These are phyloP conservation scores for Cocos nucifera DNA, from an alignment of 176 grass and related monocot species.

Conservation along the genomic window DNA sequence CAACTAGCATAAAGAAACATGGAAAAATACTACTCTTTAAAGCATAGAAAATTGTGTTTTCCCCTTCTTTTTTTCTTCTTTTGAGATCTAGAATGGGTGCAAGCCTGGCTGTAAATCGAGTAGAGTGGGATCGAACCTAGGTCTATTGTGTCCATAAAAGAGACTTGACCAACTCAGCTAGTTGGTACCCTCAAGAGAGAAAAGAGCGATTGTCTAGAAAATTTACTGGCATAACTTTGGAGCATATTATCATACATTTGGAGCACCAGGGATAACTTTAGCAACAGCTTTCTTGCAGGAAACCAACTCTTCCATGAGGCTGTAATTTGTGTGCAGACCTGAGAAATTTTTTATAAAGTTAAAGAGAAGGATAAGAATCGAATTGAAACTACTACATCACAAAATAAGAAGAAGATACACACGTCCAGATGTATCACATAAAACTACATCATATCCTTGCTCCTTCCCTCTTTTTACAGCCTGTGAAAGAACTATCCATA, in stretches of 20 bases:
- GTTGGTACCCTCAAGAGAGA: too few species aligned
- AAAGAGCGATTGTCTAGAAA: too few species aligned
- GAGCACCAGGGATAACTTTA: constrained; percentile 79
- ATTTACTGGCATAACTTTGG: too few species aligned
- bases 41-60: too few species aligned
- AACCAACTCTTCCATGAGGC: constrained; percentile 89
- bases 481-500: constrained; percentile 85
- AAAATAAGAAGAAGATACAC: constrained; percentile 23
- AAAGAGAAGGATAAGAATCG: neutral
- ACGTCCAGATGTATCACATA: constrained; percentile 99
- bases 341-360: neutral
- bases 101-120: too few species aligned
- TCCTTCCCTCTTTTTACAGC: constrained; percentile 86
- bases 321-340: constrained; percentile 99
- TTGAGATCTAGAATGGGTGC: too few species aligned
- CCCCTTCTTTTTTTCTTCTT: too few species aligned
- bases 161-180: too few species aligned
- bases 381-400: neutral
- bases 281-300: constrained; percentile 75
- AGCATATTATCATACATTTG: constrained; percentile 48
- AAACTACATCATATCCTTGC: constrained; percentile 71
- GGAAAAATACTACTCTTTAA: too few species aligned
- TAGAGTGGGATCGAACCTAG: too few species aligned
- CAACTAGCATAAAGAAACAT: too few species aligned
- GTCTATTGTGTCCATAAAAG: too few species aligned